Conservation (phyloP, 225 moss, liverwort and hornwort species). For the Antitrichia curtipendula region DNA sequence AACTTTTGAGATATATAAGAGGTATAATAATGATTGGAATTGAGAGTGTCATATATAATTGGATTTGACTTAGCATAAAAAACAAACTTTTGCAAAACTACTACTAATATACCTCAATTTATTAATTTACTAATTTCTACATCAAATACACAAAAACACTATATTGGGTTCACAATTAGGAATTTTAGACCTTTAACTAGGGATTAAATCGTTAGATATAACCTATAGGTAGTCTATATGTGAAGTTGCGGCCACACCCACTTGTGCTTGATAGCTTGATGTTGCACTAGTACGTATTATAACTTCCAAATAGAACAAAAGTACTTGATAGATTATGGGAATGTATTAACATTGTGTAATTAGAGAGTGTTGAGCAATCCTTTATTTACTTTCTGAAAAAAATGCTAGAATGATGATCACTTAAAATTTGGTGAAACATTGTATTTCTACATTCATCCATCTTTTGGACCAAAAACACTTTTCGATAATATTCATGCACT, state of each 20-base stretch:
- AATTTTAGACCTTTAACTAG: accelerated
- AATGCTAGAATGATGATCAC: too few species aligned
- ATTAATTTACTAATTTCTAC: too few species aligned
- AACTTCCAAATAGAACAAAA: not conserved
- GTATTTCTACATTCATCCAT: too few species aligned
- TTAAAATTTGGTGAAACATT: too few species aligned
- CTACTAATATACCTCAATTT: not conserved
- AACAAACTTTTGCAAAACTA: not conserved
- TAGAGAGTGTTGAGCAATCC: not conserved
- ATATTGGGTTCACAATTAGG: accelerated
- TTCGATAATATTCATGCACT: too few species aligned
- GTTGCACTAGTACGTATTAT: accelerated
- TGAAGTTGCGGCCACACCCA: accelerated
- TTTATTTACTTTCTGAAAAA: too few species aligned
- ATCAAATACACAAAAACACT: not conserved
- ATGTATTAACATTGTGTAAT: not conserved
- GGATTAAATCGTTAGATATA: not conserved
- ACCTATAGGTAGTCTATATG: not conserved
- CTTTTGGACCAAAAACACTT: too few species aligned
- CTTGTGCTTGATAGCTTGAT: not conserved
- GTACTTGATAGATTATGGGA: not conserved
- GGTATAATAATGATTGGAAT: not conserved
- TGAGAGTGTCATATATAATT: not conserved
- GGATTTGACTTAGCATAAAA: accelerated
- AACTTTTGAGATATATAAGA: accelerated